These are phyloP conservation scores for Anthostomella pinea DNA, from an alignment of 2,329 filamentous ascomycete genomes.

Conservation along the genomic window DNA sequence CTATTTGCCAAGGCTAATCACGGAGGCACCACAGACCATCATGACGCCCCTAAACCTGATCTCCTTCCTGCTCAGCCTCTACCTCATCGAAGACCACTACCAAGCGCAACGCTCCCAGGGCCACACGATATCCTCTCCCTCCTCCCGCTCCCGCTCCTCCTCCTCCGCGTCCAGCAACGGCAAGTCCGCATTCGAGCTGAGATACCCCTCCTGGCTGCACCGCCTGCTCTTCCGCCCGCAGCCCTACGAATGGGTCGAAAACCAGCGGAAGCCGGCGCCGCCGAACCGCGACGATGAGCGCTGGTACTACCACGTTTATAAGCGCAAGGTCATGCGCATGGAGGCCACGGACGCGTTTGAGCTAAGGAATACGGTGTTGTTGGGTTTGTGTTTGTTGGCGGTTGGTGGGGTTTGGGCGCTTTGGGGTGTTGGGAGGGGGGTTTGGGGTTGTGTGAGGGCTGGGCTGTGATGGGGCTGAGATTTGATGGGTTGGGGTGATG, in stretches of 20 bases:
- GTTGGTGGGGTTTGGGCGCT: slow-evolving; percentile 29
- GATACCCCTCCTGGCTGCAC: slow-evolving; percentile 41
- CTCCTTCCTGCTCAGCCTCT: slow-evolving; percentile 63
- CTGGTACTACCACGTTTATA: slow-evolving; percentile 54
- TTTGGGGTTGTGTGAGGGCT: slow-evolving; percentile 3
- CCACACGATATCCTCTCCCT: slow-evolving; percentile 21
- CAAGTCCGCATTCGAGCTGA: too few relatives aligned
- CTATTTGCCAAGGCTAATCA: background rate
- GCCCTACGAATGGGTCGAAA: slow-evolving; percentile 35
- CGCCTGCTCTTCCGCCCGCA: slow-evolving; percentile 39
- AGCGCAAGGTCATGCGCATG: slow-evolving; percentile 59
- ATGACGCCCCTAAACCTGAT: slow-evolving; percentile 63
- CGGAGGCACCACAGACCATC: slow-evolving; percentile 38
- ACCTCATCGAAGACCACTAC: slow-evolving; percentile 59
- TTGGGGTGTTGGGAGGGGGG: slow-evolving; percentile 19
- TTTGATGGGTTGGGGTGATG: background rate
- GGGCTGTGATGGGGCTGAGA: too few relatives aligned
- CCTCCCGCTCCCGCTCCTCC: slow-evolving; percentile 1
- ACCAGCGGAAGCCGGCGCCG: slow-evolving; percentile 10
- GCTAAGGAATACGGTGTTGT: slow-evolving; percentile 53
- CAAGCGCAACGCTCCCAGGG: slow-evolving; percentile 45
- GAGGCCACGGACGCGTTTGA: slow-evolving; percentile 64
- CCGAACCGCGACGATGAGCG: slow-evolving; percentile 24
- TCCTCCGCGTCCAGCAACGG: slow-evolving; percentile 21
- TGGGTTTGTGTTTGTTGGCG: slow-evolving; percentile 41